These are phyloP conservation scores for Paramyrothecium sp. DNA, from an alignment of 2,329 filamentous ascomycete species.

Conservation along the genomic window DNA sequence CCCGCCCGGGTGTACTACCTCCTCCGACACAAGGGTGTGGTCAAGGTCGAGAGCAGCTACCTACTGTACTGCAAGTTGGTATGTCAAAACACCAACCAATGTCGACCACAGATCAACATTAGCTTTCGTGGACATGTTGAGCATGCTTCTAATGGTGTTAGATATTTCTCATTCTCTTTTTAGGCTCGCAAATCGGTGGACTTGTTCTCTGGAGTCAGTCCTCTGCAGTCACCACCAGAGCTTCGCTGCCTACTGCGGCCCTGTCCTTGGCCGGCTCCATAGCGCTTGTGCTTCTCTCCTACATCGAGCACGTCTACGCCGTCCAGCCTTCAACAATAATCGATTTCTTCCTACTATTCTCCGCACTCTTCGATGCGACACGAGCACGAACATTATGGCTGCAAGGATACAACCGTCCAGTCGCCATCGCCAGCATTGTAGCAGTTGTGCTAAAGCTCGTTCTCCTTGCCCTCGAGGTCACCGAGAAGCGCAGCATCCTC, in stretches of 20 bases:
- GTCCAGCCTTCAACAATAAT: slow-evolving; percentile 6
- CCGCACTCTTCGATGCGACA: slow-evolving; percentile 5
- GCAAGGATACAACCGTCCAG: background rate
- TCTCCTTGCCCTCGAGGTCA: slow-evolving; percentile 3
- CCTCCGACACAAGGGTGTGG: slow-evolving; percentile 11
- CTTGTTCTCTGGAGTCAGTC: slow-evolving; percentile 6
- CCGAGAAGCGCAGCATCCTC: slow-evolving; percentile 4
- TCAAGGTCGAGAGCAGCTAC: slow-evolving; percentile 14
- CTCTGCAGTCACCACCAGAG: background rate
- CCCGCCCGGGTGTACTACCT: slow-evolving; percentile 17
- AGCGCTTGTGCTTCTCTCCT: slow-evolving; percentile 2
- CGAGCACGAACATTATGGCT: slow-evolving; percentile 8
- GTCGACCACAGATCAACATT: background rate
- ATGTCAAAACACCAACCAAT: slow-evolving; percentile 6
- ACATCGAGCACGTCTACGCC: slow-evolving; percentile 7
- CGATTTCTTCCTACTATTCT: slow-evolving; percentile 4
- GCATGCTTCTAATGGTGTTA: background rate
- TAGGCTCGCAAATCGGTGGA: background rate
- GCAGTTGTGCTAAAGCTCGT: slow-evolving; percentile 3
- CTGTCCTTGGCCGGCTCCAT: slow-evolving; percentile 5
- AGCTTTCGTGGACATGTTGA: background rate
- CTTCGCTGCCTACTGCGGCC: slow-evolving; percentile 3
- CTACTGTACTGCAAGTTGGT: slow-evolving; percentile 17
- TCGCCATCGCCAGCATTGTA: slow-evolving; percentile 1
- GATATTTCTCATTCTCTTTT: background rate